Conservation (phyloP, 2,329 filamentous ascomycete genomes). For the Thielaviopsis punctulata region DNA sequence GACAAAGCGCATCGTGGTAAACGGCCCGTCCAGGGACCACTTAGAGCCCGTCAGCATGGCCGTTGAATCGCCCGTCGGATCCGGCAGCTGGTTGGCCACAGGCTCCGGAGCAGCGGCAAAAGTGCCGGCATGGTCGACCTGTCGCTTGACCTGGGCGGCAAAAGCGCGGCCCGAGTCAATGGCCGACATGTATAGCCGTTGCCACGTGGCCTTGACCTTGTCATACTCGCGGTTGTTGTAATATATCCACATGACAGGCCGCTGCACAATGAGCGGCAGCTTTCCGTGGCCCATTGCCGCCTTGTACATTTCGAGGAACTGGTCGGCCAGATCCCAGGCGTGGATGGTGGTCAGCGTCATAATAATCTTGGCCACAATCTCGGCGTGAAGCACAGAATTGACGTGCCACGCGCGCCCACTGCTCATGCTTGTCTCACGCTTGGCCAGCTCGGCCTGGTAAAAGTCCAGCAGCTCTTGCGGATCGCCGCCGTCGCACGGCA, state of each 20-base stretch:
- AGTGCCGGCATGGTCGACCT: constrained; percentile 24
- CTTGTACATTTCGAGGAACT: constrained; percentile 38
- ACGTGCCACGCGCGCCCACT: constrained; percentile 16
- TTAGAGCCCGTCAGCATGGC: constrained; percentile 24
- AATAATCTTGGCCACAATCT: constrained; percentile 19
- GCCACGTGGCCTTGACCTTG: constrained; percentile 50
- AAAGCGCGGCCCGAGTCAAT: constrained; percentile 8
- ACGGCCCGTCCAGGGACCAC: constrained; percentile 30
- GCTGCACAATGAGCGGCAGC: constrained; percentile 38
- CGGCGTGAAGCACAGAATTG: constrained; percentile 12
- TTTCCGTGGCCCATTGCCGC: constrained; percentile 15
- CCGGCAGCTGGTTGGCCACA: constrained; percentile 2
- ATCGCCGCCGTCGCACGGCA: constrained; percentile 14
- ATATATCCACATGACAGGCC: constrained; percentile 51
- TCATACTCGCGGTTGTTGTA: constrained; percentile 38
- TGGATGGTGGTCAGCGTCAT: constrained; percentile 20
- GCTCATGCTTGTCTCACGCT: constrained; percentile 13
- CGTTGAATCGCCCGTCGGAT: background rate
- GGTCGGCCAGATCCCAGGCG: constrained; percentile 35
- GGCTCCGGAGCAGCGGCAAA: constrained; percentile 14
- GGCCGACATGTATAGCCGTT: constrained; percentile 25
- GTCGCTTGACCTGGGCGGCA: constrained; percentile 11
- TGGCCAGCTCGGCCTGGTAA: constrained; percentile 15
- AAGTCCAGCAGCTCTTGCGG: constrained; percentile 18
- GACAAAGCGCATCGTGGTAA: constrained; percentile 32